A percentile compares a stretch with the other conserved stretches of the same genome.
phyloP scores from a whole-genome alignment of 176 grass and related monocot genomes.

The Zizania latifolia region DNA sequence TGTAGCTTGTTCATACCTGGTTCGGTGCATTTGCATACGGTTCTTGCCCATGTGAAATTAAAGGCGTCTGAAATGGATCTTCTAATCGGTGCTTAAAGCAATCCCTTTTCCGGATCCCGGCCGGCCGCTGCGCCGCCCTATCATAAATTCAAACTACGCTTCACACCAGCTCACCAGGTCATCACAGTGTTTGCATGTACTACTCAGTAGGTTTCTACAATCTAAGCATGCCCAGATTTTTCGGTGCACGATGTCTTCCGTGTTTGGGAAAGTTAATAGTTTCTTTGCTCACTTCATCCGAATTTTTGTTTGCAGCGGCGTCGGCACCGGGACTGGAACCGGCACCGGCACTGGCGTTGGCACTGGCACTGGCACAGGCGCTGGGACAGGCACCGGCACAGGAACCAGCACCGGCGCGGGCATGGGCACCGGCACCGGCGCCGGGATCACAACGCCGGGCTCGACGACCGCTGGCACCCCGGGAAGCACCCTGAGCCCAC shows the following conservation, averaged over 20 bases:
- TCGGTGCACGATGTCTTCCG: background rate
- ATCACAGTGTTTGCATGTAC: background rate
- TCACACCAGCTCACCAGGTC: background rate
- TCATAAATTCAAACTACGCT: background rate
- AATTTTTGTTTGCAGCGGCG: conserved; percentile 4
- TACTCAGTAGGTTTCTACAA: background rate
- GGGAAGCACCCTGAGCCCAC: conserved; percentile 29
- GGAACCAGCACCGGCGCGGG: background rate
- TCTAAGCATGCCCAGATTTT: background rate
- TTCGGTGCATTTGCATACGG: background rate
- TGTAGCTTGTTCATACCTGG: background rate
- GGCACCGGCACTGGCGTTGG: background rate
- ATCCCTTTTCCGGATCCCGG: background rate
- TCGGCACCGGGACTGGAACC: background rate
- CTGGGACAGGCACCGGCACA: background rate
- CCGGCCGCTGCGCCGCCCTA: background rate
- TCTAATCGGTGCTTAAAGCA: conserved; percentile 4
- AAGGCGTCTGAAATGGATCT: background rate
- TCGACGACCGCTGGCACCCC: conserved; percentile 1
- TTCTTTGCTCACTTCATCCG: background rate
- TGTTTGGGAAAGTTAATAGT: background rate
- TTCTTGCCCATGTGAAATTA: conserved; percentile 27
- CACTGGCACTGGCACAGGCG: background rate
- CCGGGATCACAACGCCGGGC: background rate
- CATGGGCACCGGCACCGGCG: background rate